These are phyloP conservation scores for Ogataea populi-albae DNA, from an alignment of 805 yeast species.

Conservation along the genomic window DNA sequence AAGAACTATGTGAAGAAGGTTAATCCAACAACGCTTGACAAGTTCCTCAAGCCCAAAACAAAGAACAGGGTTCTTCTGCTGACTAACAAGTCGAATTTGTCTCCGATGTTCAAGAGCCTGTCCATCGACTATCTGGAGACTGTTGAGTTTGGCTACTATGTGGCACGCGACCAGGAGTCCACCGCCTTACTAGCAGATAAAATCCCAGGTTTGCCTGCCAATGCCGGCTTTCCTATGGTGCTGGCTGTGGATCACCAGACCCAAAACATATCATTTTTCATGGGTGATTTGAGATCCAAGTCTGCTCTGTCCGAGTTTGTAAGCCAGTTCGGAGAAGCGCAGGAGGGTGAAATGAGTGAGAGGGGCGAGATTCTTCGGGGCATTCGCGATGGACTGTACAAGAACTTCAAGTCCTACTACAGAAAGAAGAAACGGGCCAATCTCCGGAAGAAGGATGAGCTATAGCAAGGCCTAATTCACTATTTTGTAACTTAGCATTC, in stretches of 20 bases:
- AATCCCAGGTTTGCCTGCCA: constrained; percentile 16
- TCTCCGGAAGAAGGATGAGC: constrained; percentile 19
- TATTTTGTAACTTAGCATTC: too few relatives aligned
- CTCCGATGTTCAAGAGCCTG: constrained; percentile 59
- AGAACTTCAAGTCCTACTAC: constrained; percentile 22
- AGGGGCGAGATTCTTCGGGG: constrained; percentile 22
- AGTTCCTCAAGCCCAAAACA: constrained; percentile 22
- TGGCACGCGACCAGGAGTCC: constrained; percentile 29
- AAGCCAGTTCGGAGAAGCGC: constrained; percentile 29
- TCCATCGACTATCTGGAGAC: constrained; percentile 65
- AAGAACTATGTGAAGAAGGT: constrained; percentile 64
- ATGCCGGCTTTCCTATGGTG: constrained; percentile 22
- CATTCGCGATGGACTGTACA: constrained; percentile 21
- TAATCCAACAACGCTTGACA: constrained; percentile 31
- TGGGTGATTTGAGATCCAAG: constrained; percentile 33
- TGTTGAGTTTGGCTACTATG: constrained; percentile 46
- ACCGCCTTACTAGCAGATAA: constrained; percentile 16
- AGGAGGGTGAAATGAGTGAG: constrained; percentile 35
- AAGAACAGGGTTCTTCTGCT: constrained; percentile 48
- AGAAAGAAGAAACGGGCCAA: constrained; percentile 20
- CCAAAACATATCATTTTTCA: constrained; percentile 18
- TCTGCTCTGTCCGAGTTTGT: constrained; percentile 32
- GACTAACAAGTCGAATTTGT: constrained; percentile 45
- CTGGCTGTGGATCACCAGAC: constrained; percentile 24
- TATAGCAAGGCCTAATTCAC: too few relatives aligned